phyloP scores from a whole-genome alignment of 2,329 filamentous ascomycete genomes.

The Leptographium radiaticola region DNA sequence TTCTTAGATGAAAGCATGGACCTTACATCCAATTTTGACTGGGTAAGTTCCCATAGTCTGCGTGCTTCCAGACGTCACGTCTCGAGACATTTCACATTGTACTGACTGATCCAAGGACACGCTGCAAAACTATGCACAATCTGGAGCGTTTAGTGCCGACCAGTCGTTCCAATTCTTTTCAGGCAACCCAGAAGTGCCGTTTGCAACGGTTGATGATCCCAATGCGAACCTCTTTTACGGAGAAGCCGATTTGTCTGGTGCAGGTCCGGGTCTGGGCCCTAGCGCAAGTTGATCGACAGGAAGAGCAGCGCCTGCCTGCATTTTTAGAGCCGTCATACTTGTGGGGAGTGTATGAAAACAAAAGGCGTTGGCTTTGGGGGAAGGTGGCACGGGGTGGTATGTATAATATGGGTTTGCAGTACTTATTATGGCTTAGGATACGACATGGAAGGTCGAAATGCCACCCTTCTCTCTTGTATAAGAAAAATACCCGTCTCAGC shows the following conservation, averaged over 20 bases:
- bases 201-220: not conserved
- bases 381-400: not conserved
- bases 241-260: not conserved
- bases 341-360: too few species aligned
- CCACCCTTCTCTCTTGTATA: not conserved
- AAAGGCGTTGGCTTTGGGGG: too few species aligned
- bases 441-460: not conserved
- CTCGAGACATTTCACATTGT: too few species aligned
- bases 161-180: slow-evolving; percentile 38
- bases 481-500: slow-evolving; percentile 4
- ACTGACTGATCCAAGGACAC: slow-evolving; percentile 27
- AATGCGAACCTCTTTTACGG: not conserved
- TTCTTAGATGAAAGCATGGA: slow-evolving; percentile 24
- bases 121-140: slow-evolving; percentile 44
- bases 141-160: slow-evolving; percentile 38
- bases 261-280: not conserved
- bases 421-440: too few species aligned
- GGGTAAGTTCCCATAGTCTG: slow-evolving; percentile 29
- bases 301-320: too few species aligned
- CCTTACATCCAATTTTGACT: slow-evolving; percentile 41
- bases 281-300: not conserved
- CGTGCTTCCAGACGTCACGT: not conserved
- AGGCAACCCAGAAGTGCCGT: not conserved
- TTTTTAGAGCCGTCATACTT: too few species aligned
- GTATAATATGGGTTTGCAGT: not conserved